Percentiles rank a stretch among this genome's conserved stretches.
phyloP scores from a whole-genome alignment of 441 rosid species.

The Syzygium malaccense region DNA sequence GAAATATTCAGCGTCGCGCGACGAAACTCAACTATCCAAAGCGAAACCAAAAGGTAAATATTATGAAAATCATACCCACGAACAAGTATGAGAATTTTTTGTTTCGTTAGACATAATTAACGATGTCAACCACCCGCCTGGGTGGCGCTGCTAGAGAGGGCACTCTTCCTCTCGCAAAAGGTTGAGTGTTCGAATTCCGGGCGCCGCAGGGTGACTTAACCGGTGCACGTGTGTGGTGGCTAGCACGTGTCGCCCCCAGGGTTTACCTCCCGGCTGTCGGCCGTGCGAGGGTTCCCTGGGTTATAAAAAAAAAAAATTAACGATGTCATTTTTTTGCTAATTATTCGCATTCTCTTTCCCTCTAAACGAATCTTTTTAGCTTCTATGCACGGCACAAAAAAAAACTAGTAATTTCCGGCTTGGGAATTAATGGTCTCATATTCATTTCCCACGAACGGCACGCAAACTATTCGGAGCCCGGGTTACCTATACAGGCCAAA shows the following conservation, averaged over 20 bases:
- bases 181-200: no score
- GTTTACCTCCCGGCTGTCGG: no score
- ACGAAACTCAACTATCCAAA: neutral
- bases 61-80: neutral
- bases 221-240: no score
- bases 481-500: neutral
- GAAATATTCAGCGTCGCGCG: neutral
- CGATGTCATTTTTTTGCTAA: neutral
- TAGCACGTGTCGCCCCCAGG: no score
- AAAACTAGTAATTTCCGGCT: neutral
- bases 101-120: no score
- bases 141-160: no score
- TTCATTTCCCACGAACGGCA: neutral
- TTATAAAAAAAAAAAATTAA: no score
- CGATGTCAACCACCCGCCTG: no score
- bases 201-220: no score
- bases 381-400: neutral
- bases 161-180: no score
- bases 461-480: fast-evolving
- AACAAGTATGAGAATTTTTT: neutral
- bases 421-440: neutral
- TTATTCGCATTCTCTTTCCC: neutral
- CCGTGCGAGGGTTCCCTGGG: no score
- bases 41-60: neutral
- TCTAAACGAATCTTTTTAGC: neutral